Evolutionary conservation across 495 filamentous ascomycete genomes (phyloP), one percentile per base, ranked within the genome.

Genomic region (Trichoderma erinaceum): DNA sequence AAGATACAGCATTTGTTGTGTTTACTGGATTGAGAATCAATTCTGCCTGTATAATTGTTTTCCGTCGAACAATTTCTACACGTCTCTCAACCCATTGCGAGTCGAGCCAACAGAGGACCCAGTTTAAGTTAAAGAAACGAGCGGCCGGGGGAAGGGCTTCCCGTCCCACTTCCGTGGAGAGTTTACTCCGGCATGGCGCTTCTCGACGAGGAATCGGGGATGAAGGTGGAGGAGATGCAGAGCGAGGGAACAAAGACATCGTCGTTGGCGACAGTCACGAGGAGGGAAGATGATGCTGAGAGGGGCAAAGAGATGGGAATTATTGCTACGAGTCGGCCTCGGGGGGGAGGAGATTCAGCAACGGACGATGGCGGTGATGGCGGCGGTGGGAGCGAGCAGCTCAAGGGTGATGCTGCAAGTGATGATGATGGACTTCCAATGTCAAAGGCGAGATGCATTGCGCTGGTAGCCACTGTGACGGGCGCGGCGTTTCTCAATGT

Each of bases 401-500:
- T 58, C 2, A 58, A 58, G 52, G 3, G 11, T 25, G 21, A 58
- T 12, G 25, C 1, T 15, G 52, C 25, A 4, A 29, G 29, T 29
- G 29, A 29, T 29, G 29, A 61, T 3, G 10, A 61, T 12, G 56
- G 21, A 4, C 71, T 82, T 16, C 76, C 81, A 0, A 77, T 81
- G 35, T 82, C 80, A 4, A 80, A 77, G 70, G 81, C 78, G 23
- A 74, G 79, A 43, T 80, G 80, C 67, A 82, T 83, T 41, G 80
- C 76, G 44, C 72, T 83, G 5, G 81, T 82, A 11, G 76, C 75
- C n/a, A 81, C 79, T 0, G 73, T 86, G 48, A 81, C 83, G 1
- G 83, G 81, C 10, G 85, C 85, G 0, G 80, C 80, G 46, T 87
- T 87, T 65, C 72, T 86, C 27, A 86, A 86, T 73, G 84, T 81